These are phyloP conservation scores for Zygosaccharomyces bailii DNA, from an alignment of 805 yeast species.

Conservation along the genomic window DNA sequence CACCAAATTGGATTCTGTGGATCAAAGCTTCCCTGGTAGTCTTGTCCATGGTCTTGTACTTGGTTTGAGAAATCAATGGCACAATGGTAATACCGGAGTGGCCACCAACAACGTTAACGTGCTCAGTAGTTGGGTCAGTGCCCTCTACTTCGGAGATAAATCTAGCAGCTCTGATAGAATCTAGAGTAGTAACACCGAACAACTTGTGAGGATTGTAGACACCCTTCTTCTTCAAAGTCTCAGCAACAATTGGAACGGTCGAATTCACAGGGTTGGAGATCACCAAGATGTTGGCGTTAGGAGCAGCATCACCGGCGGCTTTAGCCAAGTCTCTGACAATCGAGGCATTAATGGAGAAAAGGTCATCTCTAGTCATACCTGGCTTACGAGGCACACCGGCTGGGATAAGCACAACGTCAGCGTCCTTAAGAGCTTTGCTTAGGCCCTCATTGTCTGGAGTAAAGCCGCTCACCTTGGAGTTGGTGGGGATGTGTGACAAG, in stretches of 20 bases:
- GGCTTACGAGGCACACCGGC: slow-evolving; percentile 99
- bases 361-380: slow-evolving; percentile 97
- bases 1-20: slow-evolving; percentile 92
- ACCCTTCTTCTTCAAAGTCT: slow-evolving; percentile 79
- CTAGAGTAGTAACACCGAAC: slow-evolving; percentile 95
- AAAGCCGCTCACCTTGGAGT: slow-evolving; percentile 84
- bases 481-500: slow-evolving; percentile 88
- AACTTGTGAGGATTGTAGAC: slow-evolving; percentile 88
- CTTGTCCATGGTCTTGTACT: slow-evolving; percentile 56
- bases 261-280: slow-evolving; percentile 97
- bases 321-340: slow-evolving; percentile 90
- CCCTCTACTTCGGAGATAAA: slow-evolving; percentile 54
- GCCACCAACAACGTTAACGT: slow-evolving; percentile 90
- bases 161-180: slow-evolving; percentile 84
- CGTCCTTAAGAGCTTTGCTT: slow-evolving; percentile 63
- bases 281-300: slow-evolving; percentile 76
- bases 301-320: slow-evolving; percentile 76
- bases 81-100: slow-evolving; percentile 97
- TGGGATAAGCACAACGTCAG: slow-evolving; percentile 84
- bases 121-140: slow-evolving; percentile 73
- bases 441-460: slow-evolving; percentile 76
- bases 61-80: slow-evolving; percentile 84
- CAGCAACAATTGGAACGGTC: slow-evolving; percentile 94
- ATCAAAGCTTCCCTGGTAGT: slow-evolving; percentile 65
- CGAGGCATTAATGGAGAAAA: slow-evolving; percentile 93